Base-by-base conservation (phyloP, 202 grass and related monocot species). In the Eragrostis tef region DNA sequence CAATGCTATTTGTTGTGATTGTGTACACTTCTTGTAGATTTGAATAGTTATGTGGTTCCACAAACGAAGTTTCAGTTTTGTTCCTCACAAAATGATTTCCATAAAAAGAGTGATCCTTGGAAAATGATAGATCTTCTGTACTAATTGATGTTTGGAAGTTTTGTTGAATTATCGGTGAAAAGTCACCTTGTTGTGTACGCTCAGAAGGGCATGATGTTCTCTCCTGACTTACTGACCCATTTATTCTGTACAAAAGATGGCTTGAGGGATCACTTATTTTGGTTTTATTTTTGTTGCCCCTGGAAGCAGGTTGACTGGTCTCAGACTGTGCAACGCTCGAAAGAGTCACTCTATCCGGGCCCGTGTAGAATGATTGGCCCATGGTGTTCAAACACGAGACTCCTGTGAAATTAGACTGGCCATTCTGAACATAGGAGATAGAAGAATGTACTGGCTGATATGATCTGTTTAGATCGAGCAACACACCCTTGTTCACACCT, bases 391-490 rank as follows among this genome's bases (percentile, higher is more conserved):
- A 52, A 85, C 75, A 81, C 17, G 82, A 56, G 8, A 45, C 71
- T 78, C 42, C 57, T 70, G 26, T 27, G 54, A 76, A 82, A 86
- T 77, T 78, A 79, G 71, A 64, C 20, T 66, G 68, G 46, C 71
- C 47, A 77, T 87, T 89, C 81, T 87, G 89, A 71, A 81, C 41
- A 81, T 87, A 87, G 68, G 77, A 82, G 26, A 74, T 41, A 49
- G 58, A 74, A 86, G 79, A 77, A 76, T 86, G 74, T 68, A 74
- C 58, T 75, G 86, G 82, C 66, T 84, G 82, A 67, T 67, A 42
- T 80, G 39, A 75, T 70, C 34, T 83, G 19, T 76, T 85, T 22
- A 79, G 53, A 79, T 83, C 47, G 13, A 73, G 49, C 39, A 79
- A 53, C 41, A 59, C n/a, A 11, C 48, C 73, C 25, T 83, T 79